Conservation (phyloP, 139 green algal species). For the Coccomyxa sp. region DNA sequence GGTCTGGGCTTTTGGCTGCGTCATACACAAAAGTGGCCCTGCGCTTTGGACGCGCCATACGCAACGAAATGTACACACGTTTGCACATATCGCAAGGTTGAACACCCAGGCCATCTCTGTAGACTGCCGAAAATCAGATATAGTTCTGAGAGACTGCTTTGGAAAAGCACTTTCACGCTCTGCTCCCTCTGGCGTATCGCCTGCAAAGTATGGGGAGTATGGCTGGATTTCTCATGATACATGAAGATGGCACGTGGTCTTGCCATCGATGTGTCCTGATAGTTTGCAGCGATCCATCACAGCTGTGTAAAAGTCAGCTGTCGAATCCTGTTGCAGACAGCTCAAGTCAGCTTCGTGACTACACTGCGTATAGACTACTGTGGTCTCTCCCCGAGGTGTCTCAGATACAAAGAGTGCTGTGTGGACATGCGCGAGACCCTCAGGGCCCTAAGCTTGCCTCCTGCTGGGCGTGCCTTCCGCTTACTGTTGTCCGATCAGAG, state of each 20-base stretch:
- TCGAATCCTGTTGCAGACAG: neutral
- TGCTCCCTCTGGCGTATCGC: neutral
- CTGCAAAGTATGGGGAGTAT: neutral
- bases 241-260: neutral
- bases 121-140: neutral
- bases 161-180: no score
- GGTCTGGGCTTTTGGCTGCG: neutral
- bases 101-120: neutral
- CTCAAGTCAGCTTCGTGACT: neutral
- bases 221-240: neutral
- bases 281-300: neutral
- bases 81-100: neutral
- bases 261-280: neutral
- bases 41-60: neutral
- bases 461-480: neutral
- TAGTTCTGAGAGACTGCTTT: constrained; percentile 4
- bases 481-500: neutral
- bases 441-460: neutral
- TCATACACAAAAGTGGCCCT: neutral
- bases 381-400: neutral
- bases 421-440: neutral
- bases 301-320: neutral
- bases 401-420: neutral
- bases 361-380: neutral
- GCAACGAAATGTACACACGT: neutral